phyloP scores from a whole-genome alignment of 2,329 filamentous ascomycete genomes.

The Plectosphaerella cucumerina region DNA sequence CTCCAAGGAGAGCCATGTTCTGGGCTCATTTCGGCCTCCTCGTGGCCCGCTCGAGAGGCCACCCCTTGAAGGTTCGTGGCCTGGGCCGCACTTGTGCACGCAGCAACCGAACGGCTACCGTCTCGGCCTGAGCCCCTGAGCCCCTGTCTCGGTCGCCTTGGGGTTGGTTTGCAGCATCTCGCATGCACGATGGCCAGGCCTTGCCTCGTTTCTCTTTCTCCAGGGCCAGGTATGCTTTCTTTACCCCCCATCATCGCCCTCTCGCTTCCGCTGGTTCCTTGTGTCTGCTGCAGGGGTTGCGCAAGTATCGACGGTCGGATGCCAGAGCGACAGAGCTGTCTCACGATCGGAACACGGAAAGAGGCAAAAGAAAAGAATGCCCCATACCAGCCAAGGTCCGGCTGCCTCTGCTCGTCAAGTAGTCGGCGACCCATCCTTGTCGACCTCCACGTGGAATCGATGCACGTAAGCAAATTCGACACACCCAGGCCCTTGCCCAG shows the following conservation, averaged over 20 bases:
- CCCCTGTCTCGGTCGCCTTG: too few relatives aligned
- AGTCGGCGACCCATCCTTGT: too few relatives aligned
- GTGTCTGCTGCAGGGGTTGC: neutral
- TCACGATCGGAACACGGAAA: neutral
- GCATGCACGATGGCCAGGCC: too few relatives aligned
- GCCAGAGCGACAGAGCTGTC: neutral
- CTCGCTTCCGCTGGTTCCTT: too few relatives aligned
- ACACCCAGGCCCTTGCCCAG: too few relatives aligned
- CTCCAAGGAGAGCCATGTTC: neutral
- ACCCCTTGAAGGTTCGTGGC: neutral
- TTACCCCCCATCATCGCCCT: neutral
- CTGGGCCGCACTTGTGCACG: neutral
- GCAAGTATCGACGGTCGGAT: neutral
- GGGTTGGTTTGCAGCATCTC: too few relatives aligned
- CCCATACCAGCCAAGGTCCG: neutral
- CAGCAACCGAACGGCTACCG: neutral
- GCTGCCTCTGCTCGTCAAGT: too few relatives aligned
- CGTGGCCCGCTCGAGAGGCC: neutral
- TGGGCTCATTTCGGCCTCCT: conserved; percentile 1
- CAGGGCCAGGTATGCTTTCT: neutral
- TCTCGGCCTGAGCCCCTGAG: neutral
- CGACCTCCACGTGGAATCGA: too few relatives aligned
- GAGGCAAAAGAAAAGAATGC: neutral
- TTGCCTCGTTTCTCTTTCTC: neutral
- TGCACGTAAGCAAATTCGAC: too few relatives aligned